A percentile compares a stretch with the other conserved stretches of the same genome.
Evolutionary conservation across 2,329 filamentous ascomycete genomes (phyloP).

Genomic region (Penicillium sp.): DNA sequence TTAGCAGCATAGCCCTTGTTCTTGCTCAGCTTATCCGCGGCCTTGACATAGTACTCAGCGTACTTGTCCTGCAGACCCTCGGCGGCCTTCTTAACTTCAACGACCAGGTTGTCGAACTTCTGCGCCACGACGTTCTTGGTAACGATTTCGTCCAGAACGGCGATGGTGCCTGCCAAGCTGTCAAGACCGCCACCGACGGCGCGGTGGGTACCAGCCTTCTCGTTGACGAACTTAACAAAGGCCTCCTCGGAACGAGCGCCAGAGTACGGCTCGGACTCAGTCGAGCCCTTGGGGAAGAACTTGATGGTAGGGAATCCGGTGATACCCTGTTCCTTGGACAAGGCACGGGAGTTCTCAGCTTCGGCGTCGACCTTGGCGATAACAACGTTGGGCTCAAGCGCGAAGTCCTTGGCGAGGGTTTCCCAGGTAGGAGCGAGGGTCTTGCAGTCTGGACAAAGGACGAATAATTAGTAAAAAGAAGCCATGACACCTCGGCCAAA

Average conservation of each 20-base stretch:
- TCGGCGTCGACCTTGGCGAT: constrained; percentile 97
- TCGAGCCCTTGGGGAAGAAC: constrained; percentile 87
- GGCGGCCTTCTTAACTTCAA: constrained; percentile 70
- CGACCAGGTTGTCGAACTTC: constrained; percentile 63
- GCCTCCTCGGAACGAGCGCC: constrained; percentile 74
- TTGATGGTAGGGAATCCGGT: constrained; percentile 94
- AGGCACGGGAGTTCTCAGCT: constrained; percentile 75
- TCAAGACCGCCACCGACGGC: constrained; percentile 76
- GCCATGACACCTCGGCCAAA: not conserved
- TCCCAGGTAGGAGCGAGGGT: constrained; percentile 88
- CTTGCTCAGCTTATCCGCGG: constrained; percentile 77
- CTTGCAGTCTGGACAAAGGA: constrained; percentile 77
- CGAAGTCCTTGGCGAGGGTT: constrained; percentile 76
- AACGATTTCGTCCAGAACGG: constrained; percentile 72
- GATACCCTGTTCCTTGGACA: constrained; percentile 72
- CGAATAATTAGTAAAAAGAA: constrained; percentile 6
- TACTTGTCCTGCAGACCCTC: constrained; percentile 72
- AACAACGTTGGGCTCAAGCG: constrained; percentile 71
- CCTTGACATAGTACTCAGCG: constrained; percentile 89
- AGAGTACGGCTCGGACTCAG: constrained; percentile 66
- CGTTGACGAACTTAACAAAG: constrained; percentile 79
- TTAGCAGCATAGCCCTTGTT: constrained; percentile 78
- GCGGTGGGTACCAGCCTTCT: constrained; percentile 84
- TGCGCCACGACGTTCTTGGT: constrained; percentile 63
- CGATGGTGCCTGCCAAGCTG: constrained; percentile 75